phyloP scores from a whole-genome alignment of 139 green algal species.

The Pleodorina starrii region DNA sequence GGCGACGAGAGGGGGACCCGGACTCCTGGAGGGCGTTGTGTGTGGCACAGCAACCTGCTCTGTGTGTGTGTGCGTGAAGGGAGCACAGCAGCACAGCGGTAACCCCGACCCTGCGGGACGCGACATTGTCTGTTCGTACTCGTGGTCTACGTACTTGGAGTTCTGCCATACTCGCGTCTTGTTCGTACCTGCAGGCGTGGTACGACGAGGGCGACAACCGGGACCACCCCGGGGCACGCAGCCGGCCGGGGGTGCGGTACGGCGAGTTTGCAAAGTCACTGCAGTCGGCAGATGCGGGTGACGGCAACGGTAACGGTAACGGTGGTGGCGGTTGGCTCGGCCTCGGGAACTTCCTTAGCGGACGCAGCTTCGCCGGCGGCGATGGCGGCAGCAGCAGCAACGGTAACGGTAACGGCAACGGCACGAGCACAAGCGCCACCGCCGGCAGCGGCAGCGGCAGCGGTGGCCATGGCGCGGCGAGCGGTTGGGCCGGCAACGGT shows the following conservation, averaged over 20 bases:
- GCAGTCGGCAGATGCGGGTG: not conserved
- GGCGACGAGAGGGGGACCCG: too few species aligned
- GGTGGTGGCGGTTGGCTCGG: not conserved
- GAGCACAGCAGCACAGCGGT: too few species aligned
- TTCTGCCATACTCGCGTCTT: too few species aligned
- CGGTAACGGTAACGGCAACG: not conserved
- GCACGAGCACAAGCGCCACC: not conserved
- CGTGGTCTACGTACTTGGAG: too few species aligned
- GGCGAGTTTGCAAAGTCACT: not conserved
- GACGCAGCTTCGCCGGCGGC: too few species aligned
- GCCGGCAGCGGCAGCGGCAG: not conserved
- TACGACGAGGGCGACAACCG: slow-evolving; percentile 58
- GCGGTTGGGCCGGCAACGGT: not conserved
- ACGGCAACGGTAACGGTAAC: not conserved
- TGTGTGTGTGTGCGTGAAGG: too few species aligned
- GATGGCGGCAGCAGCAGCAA: not conserved
- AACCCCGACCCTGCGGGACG: too few species aligned
- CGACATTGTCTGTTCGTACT: too few species aligned
- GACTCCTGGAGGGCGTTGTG: too few species aligned
- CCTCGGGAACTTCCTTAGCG: not conserved
- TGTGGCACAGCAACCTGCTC: too few species aligned
- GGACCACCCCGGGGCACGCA: slow-evolving; percentile 56
- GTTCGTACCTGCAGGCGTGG: slow-evolving; percentile 33
- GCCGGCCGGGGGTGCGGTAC: slow-evolving; percentile 8
- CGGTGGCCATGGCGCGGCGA: not conserved